These are phyloP conservation scores for Trametes versicolor DNA, from an alignment of 1,284 basidiomycete species.

Conservation along the genomic window DNA sequence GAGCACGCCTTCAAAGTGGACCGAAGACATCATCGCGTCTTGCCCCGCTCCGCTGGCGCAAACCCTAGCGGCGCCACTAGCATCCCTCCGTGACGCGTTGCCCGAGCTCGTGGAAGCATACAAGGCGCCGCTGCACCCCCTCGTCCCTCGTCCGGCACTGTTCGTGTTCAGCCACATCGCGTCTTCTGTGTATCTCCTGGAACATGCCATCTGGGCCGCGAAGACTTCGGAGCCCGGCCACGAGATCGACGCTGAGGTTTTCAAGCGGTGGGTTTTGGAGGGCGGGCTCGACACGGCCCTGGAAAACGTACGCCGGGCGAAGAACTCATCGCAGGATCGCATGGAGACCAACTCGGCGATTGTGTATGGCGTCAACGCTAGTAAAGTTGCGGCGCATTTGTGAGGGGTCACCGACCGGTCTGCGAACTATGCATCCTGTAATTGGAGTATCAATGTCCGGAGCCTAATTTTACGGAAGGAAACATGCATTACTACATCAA, in stretches of 20 bases:
- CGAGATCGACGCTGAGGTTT: slow-evolving; percentile 59
- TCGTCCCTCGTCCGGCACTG: slow-evolving; percentile 65
- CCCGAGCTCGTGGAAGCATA: slow-evolving; percentile 50
- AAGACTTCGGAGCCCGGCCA: slow-evolving; percentile 43
- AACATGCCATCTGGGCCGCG: slow-evolving; percentile 71
- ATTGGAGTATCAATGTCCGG: background rate
- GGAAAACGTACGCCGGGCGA: slow-evolving; percentile 52
- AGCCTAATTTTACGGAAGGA: background rate
- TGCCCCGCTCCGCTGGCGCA: slow-evolving; percentile 47
- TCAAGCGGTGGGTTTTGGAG: slow-evolving; percentile 67
- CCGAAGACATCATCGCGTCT: slow-evolving; percentile 52
- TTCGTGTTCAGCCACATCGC: slow-evolving; percentile 64
- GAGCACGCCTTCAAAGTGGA: too few species aligned
- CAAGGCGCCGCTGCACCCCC: slow-evolving; percentile 49
- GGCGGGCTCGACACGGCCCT: slow-evolving; percentile 54
- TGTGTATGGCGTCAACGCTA: slow-evolving; percentile 40
- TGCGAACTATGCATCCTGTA: too few species aligned
- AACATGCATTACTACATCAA: background rate
- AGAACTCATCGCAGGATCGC: slow-evolving; percentile 42
- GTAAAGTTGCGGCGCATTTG: slow-evolving; percentile 16
- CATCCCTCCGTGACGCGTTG: slow-evolving; percentile 49
- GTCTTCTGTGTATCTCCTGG: slow-evolving; percentile 64
- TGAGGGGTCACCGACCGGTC: background rate
- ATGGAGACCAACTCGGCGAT: slow-evolving; percentile 47
- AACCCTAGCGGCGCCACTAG: slow-evolving; percentile 42